Evolutionary conservation across 2,329 filamentous ascomycete species (phyloP), one percentile per base, ranked within the genome.

Genomic region (Trichoderma sp.): DNA sequence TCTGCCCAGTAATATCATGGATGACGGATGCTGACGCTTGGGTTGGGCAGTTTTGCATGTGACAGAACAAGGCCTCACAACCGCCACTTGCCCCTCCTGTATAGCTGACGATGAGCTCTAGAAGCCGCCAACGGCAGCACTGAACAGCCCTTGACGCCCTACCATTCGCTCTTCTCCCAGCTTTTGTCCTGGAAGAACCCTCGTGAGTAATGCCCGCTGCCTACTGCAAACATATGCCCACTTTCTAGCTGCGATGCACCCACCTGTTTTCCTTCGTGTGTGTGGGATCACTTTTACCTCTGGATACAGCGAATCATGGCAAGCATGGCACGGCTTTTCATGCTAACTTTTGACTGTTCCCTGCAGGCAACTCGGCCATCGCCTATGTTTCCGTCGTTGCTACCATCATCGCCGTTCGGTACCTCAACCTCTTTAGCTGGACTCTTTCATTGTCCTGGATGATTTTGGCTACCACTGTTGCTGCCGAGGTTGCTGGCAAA

Each of bases 91-190:
- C 88, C 87, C 74, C 88, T 77, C 84, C 88, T 78, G 87, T 39
- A 86, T 81, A 84, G 88, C 74, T 90, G 62, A 87, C 87, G 76
- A 85, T 85, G 73, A 79, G 88, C 87, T 88, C 78, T 84, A 84
- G 78, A 87, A 87, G 64, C 88, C 88, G 51, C 62, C 70, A 75
- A 81, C 65, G 82, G 83, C 72, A 84, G 84, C 39, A 84, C 88
- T 77, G 88, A 88, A 76, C 88, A 91, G 80, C 86, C 87, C 65
- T 81, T 91, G 78, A 91, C 89, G 72, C 89, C 91, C 81, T 92
- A 92, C 80, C 90, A 92, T 83, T 92, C 89, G 18, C 89, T 92
- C 82, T 92, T 92, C 82, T 87, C 86, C 65, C 89, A 91, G 80
- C 85, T 92, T 71, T 84, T 92, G 73, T 91, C 90, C 75, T 92